A percentile compares a stretch with the other conserved stretches of the same genome.
phyloP scores from a whole-genome alignment of 768 basidiomycete genomes.

The Lactarius deliciosus region DNA sequence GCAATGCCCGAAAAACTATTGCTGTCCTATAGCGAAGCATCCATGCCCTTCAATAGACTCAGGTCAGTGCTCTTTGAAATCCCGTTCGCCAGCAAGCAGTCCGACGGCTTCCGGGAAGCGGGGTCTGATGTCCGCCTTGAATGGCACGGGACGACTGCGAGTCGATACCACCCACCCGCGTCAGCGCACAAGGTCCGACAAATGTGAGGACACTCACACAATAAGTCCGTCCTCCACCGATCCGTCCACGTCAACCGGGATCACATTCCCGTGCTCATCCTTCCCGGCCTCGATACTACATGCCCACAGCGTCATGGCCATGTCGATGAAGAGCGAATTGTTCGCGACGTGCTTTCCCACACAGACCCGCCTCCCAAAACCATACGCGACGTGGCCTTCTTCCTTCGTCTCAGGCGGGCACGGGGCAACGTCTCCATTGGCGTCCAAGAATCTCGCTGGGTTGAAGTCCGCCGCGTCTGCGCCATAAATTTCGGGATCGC shows the following conservation, averaged over 20 bases:
- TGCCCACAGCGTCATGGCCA: conserved; percentile 35
- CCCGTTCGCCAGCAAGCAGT: neutral
- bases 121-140: conserved; percentile 1
- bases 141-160: neutral
- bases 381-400: conserved; percentile 33
- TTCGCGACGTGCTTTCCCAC: conserved; percentile 26
- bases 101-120: conserved; percentile 6
- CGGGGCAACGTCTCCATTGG: conserved; percentile 26
- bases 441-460: conserved; percentile 32
- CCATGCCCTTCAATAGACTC: too few relatives aligned
- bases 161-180: neutral
- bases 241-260: neutral
- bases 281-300: conserved; percentile 21
- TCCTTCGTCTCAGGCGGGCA: conserved; percentile 33
- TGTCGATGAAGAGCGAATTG: conserved; percentile 35
- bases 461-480: conserved; percentile 30
- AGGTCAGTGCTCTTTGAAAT: neutral
- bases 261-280: neutral
- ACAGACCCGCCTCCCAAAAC: conserved; percentile 32
- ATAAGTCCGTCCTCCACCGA: neutral
- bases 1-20: too few relatives aligned
- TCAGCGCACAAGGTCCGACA: neutral
- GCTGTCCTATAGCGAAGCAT: too few relatives aligned
- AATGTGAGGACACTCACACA: neutral
- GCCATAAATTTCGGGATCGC: conserved; percentile 33